Percentiles rank a stretch among this genome's conserved stretches.
Evolutionary conservation across 2,329 filamentous ascomycete species (phyloP).

Genomic region (Monilinia vaccinii-corymbosi): DNA sequence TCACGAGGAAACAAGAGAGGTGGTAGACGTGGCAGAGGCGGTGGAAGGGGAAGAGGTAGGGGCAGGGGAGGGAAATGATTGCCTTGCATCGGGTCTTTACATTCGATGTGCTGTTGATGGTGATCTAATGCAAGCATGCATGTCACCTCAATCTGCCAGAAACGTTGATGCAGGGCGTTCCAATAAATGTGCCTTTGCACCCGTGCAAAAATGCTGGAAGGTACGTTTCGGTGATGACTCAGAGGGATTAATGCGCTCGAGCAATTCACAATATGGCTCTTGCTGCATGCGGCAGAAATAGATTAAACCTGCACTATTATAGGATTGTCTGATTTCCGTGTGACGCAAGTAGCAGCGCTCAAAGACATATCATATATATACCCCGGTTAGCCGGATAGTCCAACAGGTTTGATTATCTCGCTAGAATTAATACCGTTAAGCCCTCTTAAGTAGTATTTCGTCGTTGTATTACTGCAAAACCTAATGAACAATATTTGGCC

Average conservation of each 20-base stretch:
- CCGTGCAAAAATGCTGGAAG: background rate
- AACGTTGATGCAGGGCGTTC: background rate
- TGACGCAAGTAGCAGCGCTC: too few relatives aligned
- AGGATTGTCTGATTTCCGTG: too few relatives aligned
- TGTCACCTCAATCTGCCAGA: background rate
- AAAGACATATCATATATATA: too few relatives aligned
- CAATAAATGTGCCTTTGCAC: background rate
- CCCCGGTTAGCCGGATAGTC: too few relatives aligned
- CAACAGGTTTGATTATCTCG: too few relatives aligned
- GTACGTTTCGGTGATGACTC: too few relatives aligned
- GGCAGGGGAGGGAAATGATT: conserved; percentile 17
- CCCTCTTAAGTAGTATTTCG: too few relatives aligned
- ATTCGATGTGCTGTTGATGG: background rate
- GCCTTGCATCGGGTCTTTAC: background rate
- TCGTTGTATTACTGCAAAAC: too few relatives aligned
- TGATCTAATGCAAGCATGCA: background rate
- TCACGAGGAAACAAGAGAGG: conserved; percentile 32
- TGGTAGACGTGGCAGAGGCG: conserved; percentile 32
- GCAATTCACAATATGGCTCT: background rate
- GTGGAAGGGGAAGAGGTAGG: conserved; percentile 28
- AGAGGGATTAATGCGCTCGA: background rate
- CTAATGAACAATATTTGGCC: too few relatives aligned
- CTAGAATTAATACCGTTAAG: too few relatives aligned
- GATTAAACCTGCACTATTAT: too few relatives aligned
- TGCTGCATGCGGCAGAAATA: background rate